These are phyloP conservation scores for Podaxis sp. DNA, from an alignment of 768 basidiomycete species.

Conservation along the genomic window DNA sequence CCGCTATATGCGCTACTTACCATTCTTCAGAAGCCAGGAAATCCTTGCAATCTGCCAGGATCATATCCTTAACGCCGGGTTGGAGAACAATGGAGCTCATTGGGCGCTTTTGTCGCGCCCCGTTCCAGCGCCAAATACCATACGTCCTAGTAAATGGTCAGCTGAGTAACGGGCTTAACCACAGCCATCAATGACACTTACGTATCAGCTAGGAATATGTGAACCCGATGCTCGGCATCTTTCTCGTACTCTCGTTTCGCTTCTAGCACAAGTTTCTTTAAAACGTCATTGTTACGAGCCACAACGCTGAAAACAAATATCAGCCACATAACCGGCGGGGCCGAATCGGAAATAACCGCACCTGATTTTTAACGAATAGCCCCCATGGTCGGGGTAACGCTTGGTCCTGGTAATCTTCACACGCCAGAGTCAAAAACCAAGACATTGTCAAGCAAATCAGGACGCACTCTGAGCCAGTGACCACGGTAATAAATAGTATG, in stretches of 20 bases:
- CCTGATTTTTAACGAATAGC: constrained; percentile 80
- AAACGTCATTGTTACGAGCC: constrained; percentile 83
- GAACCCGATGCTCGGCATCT: constrained; percentile 87
- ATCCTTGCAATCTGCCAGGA: constrained; percentile 82
- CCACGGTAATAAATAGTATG: constrained; percentile 90
- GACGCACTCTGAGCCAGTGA: constrained; percentile 78
- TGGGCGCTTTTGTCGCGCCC: constrained; percentile 83
- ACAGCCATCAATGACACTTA: constrained; percentile 39
- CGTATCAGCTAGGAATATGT: constrained; percentile 89
- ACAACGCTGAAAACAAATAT: constrained; percentile 59
- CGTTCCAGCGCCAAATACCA: constrained; percentile 85
- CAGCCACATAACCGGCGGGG: constrained; percentile 11
- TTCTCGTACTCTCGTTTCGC: constrained; percentile 89
- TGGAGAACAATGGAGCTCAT: constrained; percentile 93
- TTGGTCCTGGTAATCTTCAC: constrained; percentile 77
- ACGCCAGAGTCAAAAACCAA: constrained; percentile 18
- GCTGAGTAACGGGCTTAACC: constrained; percentile 15
- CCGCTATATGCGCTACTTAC: constrained; percentile 40
- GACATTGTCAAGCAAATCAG: constrained; percentile 16
- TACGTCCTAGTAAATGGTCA: constrained; percentile 48
- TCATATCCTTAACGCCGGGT: constrained; percentile 89
- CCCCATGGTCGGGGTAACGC: constrained; percentile 75
- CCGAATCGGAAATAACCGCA: constrained; percentile 24
- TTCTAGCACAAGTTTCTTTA: constrained; percentile 84
- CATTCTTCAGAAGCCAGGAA: constrained; percentile 84